Conservation (phyloP, 1,284 basidiomycete species). For the Kwoniella shivajii region DNA sequence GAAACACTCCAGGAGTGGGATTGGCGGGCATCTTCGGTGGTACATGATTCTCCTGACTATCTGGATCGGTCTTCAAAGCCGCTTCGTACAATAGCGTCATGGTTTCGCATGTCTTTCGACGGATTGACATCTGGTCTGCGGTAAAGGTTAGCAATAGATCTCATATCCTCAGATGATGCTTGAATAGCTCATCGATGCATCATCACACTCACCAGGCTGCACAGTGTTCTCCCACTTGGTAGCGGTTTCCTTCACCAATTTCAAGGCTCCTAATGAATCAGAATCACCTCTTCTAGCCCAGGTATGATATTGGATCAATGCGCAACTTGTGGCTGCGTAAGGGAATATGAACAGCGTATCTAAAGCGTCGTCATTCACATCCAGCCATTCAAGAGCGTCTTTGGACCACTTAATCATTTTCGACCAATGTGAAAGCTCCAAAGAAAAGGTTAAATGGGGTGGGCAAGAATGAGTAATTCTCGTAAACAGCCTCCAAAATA, state of each 20-base stretch:
- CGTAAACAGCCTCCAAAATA: conserved; percentile 90
- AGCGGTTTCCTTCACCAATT: conserved; percentile 77
- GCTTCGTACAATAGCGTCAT: conserved; percentile 89
- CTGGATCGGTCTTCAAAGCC: conserved; percentile 66
- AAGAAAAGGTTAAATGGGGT: conserved; percentile 76
- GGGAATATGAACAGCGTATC: conserved; percentile 84
- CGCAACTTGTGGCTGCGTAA: conserved; percentile 86
- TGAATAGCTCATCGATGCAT: too few species aligned
- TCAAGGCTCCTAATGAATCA: conserved; percentile 71
- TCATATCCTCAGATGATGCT: background rate
- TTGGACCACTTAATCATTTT: conserved; percentile 70
- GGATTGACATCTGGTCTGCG: conserved; percentile 85
- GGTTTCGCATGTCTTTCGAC: conserved; percentile 77
- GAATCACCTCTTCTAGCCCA: conserved; percentile 81
- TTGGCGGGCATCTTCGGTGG: conserved; percentile 43
- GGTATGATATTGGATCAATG: conserved; percentile 90
- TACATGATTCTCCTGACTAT: conserved; percentile 33
- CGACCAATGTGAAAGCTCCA: conserved; percentile 79
- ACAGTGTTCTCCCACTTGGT: conserved; percentile 73
- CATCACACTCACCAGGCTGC: conserved; percentile 41
- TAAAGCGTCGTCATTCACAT: conserved; percentile 74
- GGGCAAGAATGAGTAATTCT: conserved; percentile 86
- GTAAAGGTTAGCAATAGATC: conserved; percentile 28
- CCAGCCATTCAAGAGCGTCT: conserved; percentile 86
- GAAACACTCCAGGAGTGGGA: conserved; percentile 56